phyloP scores from a whole-genome alignment of 495 filamentous ascomycete genomes.

The Neurospora sp. region DNA sequence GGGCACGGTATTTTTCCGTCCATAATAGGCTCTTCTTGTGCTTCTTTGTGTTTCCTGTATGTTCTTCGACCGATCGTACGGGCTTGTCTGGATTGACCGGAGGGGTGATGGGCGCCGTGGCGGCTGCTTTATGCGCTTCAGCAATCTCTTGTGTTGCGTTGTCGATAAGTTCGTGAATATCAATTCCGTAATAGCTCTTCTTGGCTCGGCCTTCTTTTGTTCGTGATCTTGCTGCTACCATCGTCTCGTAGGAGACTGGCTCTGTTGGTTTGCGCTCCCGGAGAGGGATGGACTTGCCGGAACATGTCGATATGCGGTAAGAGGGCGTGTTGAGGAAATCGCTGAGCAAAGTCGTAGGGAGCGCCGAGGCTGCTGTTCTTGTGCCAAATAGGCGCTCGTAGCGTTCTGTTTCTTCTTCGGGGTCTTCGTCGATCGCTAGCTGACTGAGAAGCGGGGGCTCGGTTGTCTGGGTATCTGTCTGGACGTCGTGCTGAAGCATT shows the following conservation, averaged over 20 bases:
- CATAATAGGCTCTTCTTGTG: slow-evolving; percentile 50
- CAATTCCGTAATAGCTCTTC: slow-evolving; percentile 81
- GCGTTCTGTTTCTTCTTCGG: slow-evolving; percentile 15
- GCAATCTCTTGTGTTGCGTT: slow-evolving; percentile 44
- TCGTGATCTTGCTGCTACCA: slow-evolving; percentile 59
- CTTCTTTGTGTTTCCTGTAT: slow-evolving; percentile 27
- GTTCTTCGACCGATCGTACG: slow-evolving; percentile 25
- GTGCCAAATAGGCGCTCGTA: slow-evolving; percentile 18
- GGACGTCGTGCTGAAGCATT: slow-evolving; percentile 15
- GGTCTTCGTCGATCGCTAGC: slow-evolving; percentile 7
- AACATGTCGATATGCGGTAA: slow-evolving; percentile 51
- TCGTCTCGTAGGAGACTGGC: slow-evolving; percentile 50
- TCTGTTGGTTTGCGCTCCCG: slow-evolving; percentile 36
- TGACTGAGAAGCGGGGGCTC: slow-evolving; percentile 3
- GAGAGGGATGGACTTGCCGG: slow-evolving; percentile 51
- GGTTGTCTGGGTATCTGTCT: neutral
- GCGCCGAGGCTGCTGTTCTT: neutral
- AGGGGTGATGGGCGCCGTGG: slow-evolving; percentile 15
- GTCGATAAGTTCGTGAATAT: slow-evolving; percentile 74
- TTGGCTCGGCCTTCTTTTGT: slow-evolving; percentile 61
- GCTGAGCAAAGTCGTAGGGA: slow-evolving; percentile 1
- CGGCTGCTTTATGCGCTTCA: slow-evolving; percentile 13
- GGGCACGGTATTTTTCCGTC: slow-evolving; percentile 88
- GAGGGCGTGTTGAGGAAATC: slow-evolving; percentile 10
- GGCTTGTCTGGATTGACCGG: slow-evolving; percentile 17